These are phyloP conservation scores for Posidonia australis DNA, from an alignment of 106 monocot species.

Conservation along the genomic window DNA sequence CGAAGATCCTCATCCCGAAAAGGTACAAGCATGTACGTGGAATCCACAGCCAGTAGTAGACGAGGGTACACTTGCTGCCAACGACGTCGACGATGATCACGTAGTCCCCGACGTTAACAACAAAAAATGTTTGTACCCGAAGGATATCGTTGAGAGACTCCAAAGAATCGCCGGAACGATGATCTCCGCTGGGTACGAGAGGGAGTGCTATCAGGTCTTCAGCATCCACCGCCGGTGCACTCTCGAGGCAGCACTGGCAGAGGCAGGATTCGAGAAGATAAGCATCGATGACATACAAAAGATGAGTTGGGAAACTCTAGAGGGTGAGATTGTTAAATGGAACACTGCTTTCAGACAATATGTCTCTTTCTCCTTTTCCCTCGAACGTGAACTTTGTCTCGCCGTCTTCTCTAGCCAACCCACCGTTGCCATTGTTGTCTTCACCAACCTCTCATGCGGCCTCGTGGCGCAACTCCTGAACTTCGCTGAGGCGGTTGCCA, in stretches of 20 bases:
- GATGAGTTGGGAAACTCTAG: conserved; percentile 32
- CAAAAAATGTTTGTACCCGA: conserved; percentile 9
- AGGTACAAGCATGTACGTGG: background rate
- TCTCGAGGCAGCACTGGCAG: conserved; percentile 14
- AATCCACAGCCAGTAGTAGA: background rate
- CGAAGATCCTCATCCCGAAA: conserved; percentile 3
- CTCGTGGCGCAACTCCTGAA: conserved; percentile 5
- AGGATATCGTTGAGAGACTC: conserved; percentile 18
- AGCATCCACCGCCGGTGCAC: conserved; percentile 22
- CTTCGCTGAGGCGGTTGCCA: conserved; percentile 17
- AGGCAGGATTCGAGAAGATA: conserved; percentile 36
- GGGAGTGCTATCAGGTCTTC: conserved; percentile 33
- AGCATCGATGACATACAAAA: conserved; percentile 57
- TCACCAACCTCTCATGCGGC: conserved; percentile 8
- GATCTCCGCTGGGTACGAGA: conserved; percentile 15
- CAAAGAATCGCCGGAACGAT: conserved; percentile 20
- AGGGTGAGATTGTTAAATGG: conserved; percentile 27
- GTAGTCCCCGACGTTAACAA: conserved; percentile 9
- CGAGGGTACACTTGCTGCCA: background rate
- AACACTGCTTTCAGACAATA: conserved; percentile 14
- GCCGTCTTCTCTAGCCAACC: conserved; percentile 22
- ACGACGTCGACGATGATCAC: background rate
- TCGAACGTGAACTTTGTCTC: conserved; percentile 22
- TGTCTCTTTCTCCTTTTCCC: conserved; percentile 7
- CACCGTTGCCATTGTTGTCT: conserved; percentile 5